A percentile compares a stretch with the other conserved stretches of the same genome.
Evolutionary conservation across 805 yeast genomes (phyloP).

Genomic region (Monosporozyma unispora): DNA sequence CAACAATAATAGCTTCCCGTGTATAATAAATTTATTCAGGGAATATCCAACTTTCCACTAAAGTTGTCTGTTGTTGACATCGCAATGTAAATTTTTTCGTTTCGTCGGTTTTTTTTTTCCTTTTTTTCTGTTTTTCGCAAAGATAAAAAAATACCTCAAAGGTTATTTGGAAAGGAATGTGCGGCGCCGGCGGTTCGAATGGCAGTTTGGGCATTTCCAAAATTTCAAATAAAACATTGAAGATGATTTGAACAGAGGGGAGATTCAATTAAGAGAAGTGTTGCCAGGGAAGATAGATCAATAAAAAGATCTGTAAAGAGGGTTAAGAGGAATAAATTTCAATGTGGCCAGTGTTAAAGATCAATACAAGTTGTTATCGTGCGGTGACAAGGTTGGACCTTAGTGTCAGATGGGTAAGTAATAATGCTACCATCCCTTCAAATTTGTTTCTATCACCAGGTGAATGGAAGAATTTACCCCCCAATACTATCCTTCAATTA

Average conservation of each 20-base stretch:
- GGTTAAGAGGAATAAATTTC: no score
- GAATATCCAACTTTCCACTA: background rate
- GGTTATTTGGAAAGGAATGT: background rate
- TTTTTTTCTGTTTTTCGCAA: background rate
- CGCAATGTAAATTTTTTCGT: background rate
- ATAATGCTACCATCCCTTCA: background rate
- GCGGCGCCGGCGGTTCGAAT: background rate
- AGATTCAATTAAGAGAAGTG: no score
- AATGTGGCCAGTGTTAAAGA: background rate
- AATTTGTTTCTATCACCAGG: conserved; percentile 49
- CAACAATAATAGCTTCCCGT: background rate
- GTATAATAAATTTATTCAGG: background rate
- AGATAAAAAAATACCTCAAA: background rate
- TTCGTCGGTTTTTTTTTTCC: background rate
- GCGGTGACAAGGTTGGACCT: background rate
- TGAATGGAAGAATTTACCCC: conserved; percentile 61
- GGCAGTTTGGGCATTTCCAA: background rate
- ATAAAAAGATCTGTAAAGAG: background rate
- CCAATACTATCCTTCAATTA: conserved; percentile 51
- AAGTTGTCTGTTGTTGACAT: background rate
- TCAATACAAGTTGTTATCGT: background rate
- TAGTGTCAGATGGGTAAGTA: background rate
- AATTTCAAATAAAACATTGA: background rate
- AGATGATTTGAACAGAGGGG: background rate
- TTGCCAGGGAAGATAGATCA: background rate